Conservation (phyloP, 1,139 yeast species). For the Eremothecium gossypii region DNA sequence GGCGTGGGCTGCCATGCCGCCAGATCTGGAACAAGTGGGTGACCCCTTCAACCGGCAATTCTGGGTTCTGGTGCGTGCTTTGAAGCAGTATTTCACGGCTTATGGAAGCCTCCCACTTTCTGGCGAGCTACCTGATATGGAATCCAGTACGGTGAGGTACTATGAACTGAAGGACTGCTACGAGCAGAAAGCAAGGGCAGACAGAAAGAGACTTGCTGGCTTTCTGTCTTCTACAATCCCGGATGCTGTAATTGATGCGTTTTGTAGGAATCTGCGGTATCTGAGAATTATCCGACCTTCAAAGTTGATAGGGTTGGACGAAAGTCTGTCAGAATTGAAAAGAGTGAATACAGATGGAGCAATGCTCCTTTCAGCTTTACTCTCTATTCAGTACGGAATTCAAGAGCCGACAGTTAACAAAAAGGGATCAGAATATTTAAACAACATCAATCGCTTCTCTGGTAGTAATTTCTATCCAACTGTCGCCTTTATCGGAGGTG, state of each 20-base stretch:
- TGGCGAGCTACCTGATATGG: conserved; percentile 85
- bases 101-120: conserved; percentile 52
- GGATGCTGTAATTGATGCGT: conserved; percentile 1
- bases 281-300: conserved; percentile 2
- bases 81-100: conserved; percentile 40
- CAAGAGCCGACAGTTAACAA: not conserved
- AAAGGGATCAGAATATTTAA: not conserved
- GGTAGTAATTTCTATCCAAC: not conserved
- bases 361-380: not conserved
- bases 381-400: not conserved
- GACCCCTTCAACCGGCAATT: conserved; percentile 33
- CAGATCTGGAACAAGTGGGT: not conserved
- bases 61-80: conserved; percentile 54
- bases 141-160: conserved; percentile 60
- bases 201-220: conserved; percentile 35
- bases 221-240: conserved; percentile 24
- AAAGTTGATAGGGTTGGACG: not conserved
- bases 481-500: conserved; percentile 57
- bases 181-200: conserved; percentile 45
- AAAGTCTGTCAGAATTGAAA: not conserved
- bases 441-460: not conserved
- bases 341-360: not conserved
- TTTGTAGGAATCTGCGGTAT: conserved; percentile 10
- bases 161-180: conserved; percentile 51
- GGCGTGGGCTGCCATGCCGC: conserved; percentile 29